phyloP scores from a whole-genome alignment of 805 yeast species.

The Spathaspora arborariae region DNA sequence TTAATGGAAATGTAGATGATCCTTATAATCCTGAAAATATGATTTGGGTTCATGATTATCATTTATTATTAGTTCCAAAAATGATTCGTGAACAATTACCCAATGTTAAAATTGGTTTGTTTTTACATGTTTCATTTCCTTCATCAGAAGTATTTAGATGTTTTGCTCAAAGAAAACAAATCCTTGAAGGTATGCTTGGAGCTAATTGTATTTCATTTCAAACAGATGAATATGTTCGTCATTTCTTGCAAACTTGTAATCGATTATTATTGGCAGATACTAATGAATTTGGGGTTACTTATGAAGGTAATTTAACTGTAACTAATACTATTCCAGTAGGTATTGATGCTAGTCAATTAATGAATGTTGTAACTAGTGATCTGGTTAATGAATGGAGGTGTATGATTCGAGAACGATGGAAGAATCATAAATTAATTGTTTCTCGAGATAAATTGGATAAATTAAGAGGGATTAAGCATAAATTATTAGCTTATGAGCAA shows the following conservation, averaged over 20 bases:
- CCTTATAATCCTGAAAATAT: slow-evolving; percentile 51
- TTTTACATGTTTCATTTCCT: slow-evolving; percentile 92
- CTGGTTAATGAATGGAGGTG: slow-evolving; percentile 63
- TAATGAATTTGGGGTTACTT: slow-evolving; percentile 56
- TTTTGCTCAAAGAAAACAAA: slow-evolving; percentile 76
- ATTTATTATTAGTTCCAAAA: slow-evolving; percentile 77
- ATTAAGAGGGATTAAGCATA: slow-evolving; percentile 84
- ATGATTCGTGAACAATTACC: slow-evolving; percentile 79
- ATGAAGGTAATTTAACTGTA: slow-evolving; percentile 53
- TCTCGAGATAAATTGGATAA: slow-evolving; percentile 86
- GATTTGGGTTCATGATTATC: slow-evolving; percentile 94
- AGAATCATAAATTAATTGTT: slow-evolving; percentile 64
- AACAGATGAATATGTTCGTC: slow-evolving; percentile 89
- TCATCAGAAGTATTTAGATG: slow-evolving; percentile 94
- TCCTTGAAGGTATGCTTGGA: slow-evolving; percentile 81
- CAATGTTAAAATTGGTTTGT: slow-evolving; percentile 83
- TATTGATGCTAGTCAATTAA: slow-evolving; percentile 62
- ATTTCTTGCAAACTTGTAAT: slow-evolving; percentile 86
- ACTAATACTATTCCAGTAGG: slow-evolving; percentile 72
- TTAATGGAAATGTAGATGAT: slow-evolving; percentile 43
- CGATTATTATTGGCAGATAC: slow-evolving; percentile 81
- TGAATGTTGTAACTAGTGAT: slow-evolving; percentile 40
- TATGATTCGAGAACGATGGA: slow-evolving; percentile 78
- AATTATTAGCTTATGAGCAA: slow-evolving; percentile 79
- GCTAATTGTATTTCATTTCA: slow-evolving; percentile 88